Evolutionary conservation across 495 filamentous ascomycete genomes (phyloP), one percentile per base, ranked within the genome.

Genomic region (Daldinia childiae): DNA sequence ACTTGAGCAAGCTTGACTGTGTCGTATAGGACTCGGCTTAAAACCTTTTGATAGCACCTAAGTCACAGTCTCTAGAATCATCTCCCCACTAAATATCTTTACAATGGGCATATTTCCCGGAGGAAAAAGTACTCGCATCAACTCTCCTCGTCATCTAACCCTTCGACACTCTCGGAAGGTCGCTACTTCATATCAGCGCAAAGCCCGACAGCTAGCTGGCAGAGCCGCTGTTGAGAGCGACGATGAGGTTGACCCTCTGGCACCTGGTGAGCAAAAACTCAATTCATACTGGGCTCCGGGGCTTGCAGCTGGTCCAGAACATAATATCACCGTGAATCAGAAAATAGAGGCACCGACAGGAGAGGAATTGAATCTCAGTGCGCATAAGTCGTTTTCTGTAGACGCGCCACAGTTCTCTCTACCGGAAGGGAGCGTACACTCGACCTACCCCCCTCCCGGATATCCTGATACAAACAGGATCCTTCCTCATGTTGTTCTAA

Each of bases 401-500:
- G 62, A 62, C 51, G 62, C 68, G 19, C 68, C 68, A 36, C 62
- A 66, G 21, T 66, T 66, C 36, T 66, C 68, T 1, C 21, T 71
- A 1, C 68, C 68, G 3, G 62, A 61, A 6, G 68, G 68, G 21
- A 36, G 30, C 9, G 39, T 71, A 6, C 34, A 71, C 58, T 71
- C 68, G 8, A 62, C 51, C 21, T 86, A 86, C 70, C 86, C 86
- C 0, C 79, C 81, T 0, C 64, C 73, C 2, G 86, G 83, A 11
- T 72, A 80, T 32, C 29, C 58, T 4, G 86, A 81, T 21, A 50
- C 68, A 4, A 65, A 52, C 5, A 29, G 71, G 21, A 80, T 80
- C 1, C 73, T 87, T 6, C 84, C 85, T 0, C 86, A 88, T 64
- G 69, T 87, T 0, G 82, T 86, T 0, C 72, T 87, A 27, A 83